Conservation (phyloP, 495 filamentous ascomycete genomes). For the Cudoniella acicularis region DNA sequence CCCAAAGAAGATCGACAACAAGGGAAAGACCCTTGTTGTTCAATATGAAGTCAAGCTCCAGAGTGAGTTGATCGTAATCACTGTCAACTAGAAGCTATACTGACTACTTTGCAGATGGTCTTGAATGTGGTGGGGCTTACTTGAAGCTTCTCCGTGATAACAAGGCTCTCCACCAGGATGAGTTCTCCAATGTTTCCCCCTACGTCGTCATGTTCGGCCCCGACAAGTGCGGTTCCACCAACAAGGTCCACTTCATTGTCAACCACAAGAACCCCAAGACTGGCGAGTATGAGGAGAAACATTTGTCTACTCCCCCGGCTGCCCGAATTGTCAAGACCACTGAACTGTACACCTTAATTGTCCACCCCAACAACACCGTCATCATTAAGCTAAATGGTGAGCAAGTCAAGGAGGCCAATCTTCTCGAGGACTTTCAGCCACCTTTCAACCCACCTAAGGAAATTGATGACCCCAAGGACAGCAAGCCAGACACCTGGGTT, state of each 20-base stretch:
- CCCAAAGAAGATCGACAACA: slow-evolving; percentile 92
- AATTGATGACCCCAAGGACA: slow-evolving; percentile 95
- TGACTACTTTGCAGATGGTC: slow-evolving; percentile 49
- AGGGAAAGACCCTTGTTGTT: slow-evolving; percentile 92
- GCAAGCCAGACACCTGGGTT: slow-evolving; percentile 94
- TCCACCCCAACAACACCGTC: slow-evolving; percentile 93
- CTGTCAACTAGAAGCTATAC: neutral
- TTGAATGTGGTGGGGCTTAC: slow-evolving; percentile 98
- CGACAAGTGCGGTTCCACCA: slow-evolving; percentile 98
- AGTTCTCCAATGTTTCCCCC: slow-evolving; percentile 95
- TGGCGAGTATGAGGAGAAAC: slow-evolving; percentile 99
- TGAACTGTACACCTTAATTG: slow-evolving; percentile 91
- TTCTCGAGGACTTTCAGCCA: slow-evolving; percentile 92
- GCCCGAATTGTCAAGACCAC: slow-evolving; percentile 88
- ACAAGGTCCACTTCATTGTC: slow-evolving; percentile 99
- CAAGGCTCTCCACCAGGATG: slow-evolving; percentile 92
- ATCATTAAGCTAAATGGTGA: slow-evolving; percentile 88
- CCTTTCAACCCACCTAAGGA: slow-evolving; percentile 92
- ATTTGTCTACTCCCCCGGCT: slow-evolving; percentile 77
- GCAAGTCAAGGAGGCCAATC: slow-evolving; percentile 78
- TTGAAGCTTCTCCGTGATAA: slow-evolving; percentile 98
- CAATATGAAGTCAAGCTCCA: slow-evolving; percentile 99
- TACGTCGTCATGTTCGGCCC: slow-evolving; percentile 99
- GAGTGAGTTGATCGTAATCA: slow-evolving; percentile 53
- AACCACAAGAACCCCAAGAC: slow-evolving; percentile 99